Percentiles rank a stretch among this genome's conserved stretches.
These are phyloP conservation scores for Biscogniauxia marginata DNA, from an alignment of 2,329 filamentous ascomycete species.

Conservation along the genomic window DNA sequence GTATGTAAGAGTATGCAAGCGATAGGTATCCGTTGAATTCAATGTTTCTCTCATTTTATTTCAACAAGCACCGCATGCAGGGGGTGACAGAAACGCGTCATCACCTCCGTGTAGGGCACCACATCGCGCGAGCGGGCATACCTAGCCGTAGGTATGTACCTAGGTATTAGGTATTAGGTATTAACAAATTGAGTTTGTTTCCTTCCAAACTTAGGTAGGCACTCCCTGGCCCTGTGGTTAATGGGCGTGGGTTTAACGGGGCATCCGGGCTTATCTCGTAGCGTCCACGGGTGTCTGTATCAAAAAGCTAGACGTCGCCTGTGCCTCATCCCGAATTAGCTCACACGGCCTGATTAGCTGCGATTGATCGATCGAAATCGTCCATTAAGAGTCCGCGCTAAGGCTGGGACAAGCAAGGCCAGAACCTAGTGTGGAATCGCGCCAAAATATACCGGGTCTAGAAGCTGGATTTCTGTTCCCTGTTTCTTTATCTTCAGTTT, in stretches of 20 bases:
- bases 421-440: not conserved
- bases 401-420: not conserved
- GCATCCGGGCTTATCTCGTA: too few species aligned
- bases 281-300: not conserved
- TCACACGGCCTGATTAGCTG: not conserved
- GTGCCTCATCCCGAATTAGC: not conserved
- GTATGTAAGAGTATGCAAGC: too few species aligned
- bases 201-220: too few species aligned
- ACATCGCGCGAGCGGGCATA: too few species aligned
- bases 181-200: too few species aligned
- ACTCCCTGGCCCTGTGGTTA: not conserved
- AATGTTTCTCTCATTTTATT: not conserved
- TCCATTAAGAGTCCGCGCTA: not conserved
- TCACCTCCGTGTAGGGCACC: not conserved
- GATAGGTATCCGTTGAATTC: too few species aligned
- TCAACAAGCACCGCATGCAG: too few species aligned
- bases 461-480: not conserved
- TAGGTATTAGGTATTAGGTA: too few species aligned
- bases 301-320: not conserved
- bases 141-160: too few species aligned
- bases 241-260: not conserved
- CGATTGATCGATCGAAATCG: not conserved
- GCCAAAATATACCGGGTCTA: not conserved
- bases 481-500: constrained; percentile 7
- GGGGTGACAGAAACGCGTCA: not conserved